Conservation (phyloP, 257 asterid species). For the Solanum dulcamara region DNA sequence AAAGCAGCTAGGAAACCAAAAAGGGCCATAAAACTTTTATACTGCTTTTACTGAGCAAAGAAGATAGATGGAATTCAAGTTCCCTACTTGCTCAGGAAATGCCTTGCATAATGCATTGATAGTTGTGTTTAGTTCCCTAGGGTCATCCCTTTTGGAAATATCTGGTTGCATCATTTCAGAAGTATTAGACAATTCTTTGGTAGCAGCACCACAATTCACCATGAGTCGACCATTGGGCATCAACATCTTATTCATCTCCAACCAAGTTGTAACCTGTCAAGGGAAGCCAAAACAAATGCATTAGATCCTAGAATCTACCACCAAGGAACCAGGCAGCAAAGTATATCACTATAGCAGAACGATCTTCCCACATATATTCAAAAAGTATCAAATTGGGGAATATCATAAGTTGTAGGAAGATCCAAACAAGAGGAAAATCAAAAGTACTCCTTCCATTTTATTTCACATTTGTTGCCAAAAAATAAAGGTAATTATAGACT, state of each 20-base stretch:
- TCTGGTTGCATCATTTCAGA: not conserved
- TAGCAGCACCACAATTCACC: conserved; percentile 72
- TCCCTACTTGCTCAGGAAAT: conserved; percentile 55
- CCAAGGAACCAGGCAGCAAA: not conserved
- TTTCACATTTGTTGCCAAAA: not conserved
- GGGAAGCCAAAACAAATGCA: not conserved
- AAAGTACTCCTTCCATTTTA: not conserved
- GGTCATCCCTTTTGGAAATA: not conserved
- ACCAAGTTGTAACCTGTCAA: conserved; percentile 56
- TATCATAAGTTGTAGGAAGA: not conserved
- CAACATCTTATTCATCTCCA: conserved; percentile 33
- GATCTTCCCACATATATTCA: not conserved
- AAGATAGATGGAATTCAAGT: not conserved
- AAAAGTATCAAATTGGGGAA: not conserved
- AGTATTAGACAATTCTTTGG: conserved; percentile 5
- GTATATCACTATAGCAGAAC: not conserved
- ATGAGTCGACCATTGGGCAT: conserved; percentile 73
- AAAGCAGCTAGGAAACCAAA: not conserved
- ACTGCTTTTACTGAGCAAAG: not conserved
- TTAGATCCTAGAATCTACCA: not conserved
- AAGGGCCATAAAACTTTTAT: not conserved
- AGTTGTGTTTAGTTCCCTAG: conserved; percentile 37
- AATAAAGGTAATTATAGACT: not conserved
- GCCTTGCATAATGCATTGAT: conserved; percentile 54
- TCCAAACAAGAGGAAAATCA: too few species aligned